Conservation (phyloP, 768 basidiomycete species). For the Hirschioporus abietinus region DNA sequence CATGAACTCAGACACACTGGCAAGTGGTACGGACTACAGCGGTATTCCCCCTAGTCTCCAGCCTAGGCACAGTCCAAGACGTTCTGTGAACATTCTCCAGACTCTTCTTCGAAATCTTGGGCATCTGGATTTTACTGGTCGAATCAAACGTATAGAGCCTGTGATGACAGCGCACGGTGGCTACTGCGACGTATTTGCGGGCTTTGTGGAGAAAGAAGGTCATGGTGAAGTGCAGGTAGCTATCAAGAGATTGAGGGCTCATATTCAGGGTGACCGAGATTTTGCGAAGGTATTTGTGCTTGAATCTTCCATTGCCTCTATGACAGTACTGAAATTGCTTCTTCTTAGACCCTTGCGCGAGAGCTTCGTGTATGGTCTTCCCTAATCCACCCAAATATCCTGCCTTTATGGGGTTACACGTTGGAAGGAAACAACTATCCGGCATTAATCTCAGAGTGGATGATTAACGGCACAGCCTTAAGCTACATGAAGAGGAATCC, state of each 20-base stretch:
- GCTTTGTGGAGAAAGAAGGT: not conserved
- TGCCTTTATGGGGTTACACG: not conserved
- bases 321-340: not conserved
- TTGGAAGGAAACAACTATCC: not conserved
- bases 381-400: not conserved
- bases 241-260: not conserved
- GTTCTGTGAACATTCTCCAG: not conserved
- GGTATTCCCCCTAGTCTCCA: too few species aligned
- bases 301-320: not conserved
- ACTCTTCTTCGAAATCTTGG: not conserved
- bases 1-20: too few species aligned
- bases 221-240: not conserved
- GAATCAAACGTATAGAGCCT: not conserved
- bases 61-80: not conserved
- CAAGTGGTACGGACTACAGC: too few species aligned
- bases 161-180: not conserved
- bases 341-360: not conserved
- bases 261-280: not conserved
- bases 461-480: not conserved
- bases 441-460: conserved; percentile 3
- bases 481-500: not conserved
- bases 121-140: not conserved
- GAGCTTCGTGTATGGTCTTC: not conserved
- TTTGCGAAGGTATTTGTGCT: not conserved
- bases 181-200: not conserved